Conservation (phyloP, 1,139 yeast genomes). For the Taphrina flavorubra region DNA sequence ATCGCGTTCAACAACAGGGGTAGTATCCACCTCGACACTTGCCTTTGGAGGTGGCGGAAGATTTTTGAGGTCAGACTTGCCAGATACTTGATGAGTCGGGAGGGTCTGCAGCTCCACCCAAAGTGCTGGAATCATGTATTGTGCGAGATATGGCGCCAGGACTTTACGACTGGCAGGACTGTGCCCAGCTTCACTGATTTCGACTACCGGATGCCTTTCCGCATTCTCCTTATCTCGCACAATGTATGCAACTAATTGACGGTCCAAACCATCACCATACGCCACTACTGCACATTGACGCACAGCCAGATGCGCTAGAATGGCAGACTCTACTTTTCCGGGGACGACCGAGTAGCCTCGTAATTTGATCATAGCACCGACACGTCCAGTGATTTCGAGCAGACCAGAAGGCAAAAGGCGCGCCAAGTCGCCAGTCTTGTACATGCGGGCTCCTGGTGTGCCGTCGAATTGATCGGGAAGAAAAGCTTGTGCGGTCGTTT, state of each 20-base stretch:
- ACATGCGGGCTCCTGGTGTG: slow-evolving; percentile 44
- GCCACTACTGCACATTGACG: slow-evolving; percentile 32
- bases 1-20: slow-evolving; percentile 11
- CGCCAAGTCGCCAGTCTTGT: slow-evolving; percentile 48
- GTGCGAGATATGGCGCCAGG: slow-evolving; percentile 61
- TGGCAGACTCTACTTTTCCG: slow-evolving; percentile 96
- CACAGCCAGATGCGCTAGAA: slow-evolving; percentile 56
- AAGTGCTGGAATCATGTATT: slow-evolving; percentile 50
- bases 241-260: slow-evolving; percentile 29
- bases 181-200: slow-evolving; percentile 94
- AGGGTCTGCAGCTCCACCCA: slow-evolving; percentile 60
- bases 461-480: slow-evolving; percentile 24
- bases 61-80: slow-evolving; percentile 81
- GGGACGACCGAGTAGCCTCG: slow-evolving; percentile 73
- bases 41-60: slow-evolving; percentile 74
- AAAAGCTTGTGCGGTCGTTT: slow-evolving; percentile 45
- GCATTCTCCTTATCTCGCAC: slow-evolving; percentile 81
- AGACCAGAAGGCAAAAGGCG: slow-evolving; percentile 46
- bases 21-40: neutral
- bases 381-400: slow-evolving; percentile 47
- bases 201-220: slow-evolving; percentile 97
- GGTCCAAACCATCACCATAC: slow-evolving; percentile 28
- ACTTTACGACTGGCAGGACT: slow-evolving; percentile 90
- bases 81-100: slow-evolving; percentile 67
- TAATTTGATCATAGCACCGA: slow-evolving; percentile 48